These are phyloP conservation scores for Arthrobotrys entomopaga DNA, from an alignment of 2,329 filamentous ascomycete genomes.

Conservation along the genomic window DNA sequence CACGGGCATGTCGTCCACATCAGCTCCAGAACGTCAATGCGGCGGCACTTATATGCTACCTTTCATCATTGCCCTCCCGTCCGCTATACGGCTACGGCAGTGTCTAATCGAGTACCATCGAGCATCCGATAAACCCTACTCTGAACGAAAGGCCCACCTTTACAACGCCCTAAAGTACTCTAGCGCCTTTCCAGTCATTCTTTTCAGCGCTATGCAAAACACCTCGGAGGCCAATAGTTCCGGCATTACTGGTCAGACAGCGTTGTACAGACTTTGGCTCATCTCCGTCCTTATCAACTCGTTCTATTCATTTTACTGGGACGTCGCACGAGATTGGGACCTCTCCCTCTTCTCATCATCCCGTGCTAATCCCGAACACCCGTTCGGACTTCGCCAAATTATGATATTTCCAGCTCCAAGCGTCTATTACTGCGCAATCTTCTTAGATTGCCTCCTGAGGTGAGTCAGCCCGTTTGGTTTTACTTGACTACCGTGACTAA, in stretches of 20 bases:
- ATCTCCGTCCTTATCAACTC: constrained; percentile 82
- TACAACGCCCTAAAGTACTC: constrained; percentile 95
- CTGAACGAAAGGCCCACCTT: constrained; percentile 73
- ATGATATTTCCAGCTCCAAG: constrained; percentile 76
- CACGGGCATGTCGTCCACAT: constrained; percentile 76
- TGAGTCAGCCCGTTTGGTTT: constrained; percentile 66
- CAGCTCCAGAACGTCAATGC: constrained; percentile 79
- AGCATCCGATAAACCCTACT: constrained; percentile 66
- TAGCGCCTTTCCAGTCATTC: constrained; percentile 91
- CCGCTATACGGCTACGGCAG: constrained; percentile 85
- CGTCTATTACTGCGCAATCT: constrained; percentile 84
- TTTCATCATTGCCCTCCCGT: constrained; percentile 83
- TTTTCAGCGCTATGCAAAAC: constrained; percentile 79
- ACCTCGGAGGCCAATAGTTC: constrained; percentile 68
- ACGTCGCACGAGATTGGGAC: constrained; percentile 96
- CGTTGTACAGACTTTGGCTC: constrained; percentile 64
- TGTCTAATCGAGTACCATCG: constrained; percentile 88
- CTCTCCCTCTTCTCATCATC: constrained; percentile 76
- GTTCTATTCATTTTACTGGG: constrained; percentile 98
- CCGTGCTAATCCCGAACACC: constrained; percentile 69
- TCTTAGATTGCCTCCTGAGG: constrained; percentile 80
- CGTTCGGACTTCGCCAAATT: constrained; percentile 79
- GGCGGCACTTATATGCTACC: constrained; percentile 83
- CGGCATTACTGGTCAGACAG: constrained; percentile 64
- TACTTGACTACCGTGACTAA: constrained; percentile 77